Percentiles rank a stretch among this genome's conserved stretches.
Conservation (phyloP, 73 alveolate genomes). For the Urostyla sp. region DNA sequence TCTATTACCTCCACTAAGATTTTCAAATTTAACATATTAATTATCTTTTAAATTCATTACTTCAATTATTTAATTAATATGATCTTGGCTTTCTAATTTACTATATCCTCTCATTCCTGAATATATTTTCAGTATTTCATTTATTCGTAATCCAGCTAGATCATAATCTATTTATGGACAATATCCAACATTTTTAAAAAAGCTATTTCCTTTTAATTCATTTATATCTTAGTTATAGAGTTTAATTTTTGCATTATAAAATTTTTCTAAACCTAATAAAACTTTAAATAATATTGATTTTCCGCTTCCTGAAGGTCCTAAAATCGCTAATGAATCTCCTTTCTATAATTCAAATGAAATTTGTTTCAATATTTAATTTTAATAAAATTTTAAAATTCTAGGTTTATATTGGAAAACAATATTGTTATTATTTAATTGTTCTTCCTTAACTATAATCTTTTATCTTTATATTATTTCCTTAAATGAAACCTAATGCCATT, state of each 20-base stretch:
- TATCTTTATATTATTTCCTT: no score
- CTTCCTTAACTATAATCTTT: no score
- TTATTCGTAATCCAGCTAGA: slow-evolving; percentile 78
- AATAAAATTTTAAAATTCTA: no score
- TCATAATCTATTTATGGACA: slow-evolving; percentile 90
- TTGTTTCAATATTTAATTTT: no score
- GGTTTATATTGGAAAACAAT: no score
- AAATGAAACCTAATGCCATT: no score
- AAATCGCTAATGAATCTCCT: not conserved
- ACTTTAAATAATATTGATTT: slow-evolving; percentile 50
- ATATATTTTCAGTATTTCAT: slow-evolving; percentile 81
- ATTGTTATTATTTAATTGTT: no score
- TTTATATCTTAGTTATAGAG: no score
- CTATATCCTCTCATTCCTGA: slow-evolving; percentile 76
- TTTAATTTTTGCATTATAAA: no score
- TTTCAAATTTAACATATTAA: slow-evolving; percentile 60
- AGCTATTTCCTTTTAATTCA: no score
- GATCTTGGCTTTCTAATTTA: not conserved
- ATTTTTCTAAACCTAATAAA: no score
- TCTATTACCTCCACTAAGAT: slow-evolving; percentile 96
- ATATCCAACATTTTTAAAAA: slow-evolving; percentile 84
- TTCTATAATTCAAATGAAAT: no score
- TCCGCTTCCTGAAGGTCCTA: slow-evolving; percentile 54
- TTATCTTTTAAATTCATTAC: slow-evolving; percentile 29
- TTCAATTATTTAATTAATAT: slow-evolving; percentile 3